Evolutionary conservation across 129 eudicot genomes (phyloP), one percentile per base, ranked within the genome.

Genomic region (Solidago caesia): DNA sequence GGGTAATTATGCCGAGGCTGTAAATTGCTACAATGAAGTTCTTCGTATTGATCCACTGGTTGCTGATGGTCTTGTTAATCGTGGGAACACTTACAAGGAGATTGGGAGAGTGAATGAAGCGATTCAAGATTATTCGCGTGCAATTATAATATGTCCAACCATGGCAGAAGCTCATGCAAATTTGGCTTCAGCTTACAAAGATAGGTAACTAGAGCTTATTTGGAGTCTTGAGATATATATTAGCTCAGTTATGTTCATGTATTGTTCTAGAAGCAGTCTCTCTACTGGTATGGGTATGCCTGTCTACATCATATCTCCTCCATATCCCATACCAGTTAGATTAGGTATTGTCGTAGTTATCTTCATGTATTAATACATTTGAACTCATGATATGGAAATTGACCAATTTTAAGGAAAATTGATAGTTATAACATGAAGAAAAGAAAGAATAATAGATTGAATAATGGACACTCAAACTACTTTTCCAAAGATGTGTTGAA

Each of bases 131-230:
- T 94, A 94, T 67, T 45, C 81, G 66, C 89, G 81, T 78, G 99
- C 97, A 67, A 91, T 94, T 74, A 78, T 82, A 8, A 84, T 88
- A 25, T 85, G 91, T 5, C 99, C 99, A 48, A 68, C 78, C 59
- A 88, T 94, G 96, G 97, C 99, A 21, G 99, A 94, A 84, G 97
- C 99, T 79, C 99, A 94, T 88, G 97, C 96, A 26, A 90, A 90
- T 80, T 77, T 91, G 75, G 97, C 99, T 75, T 94, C 97, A 61
- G 99, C 97, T 73, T 94, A 90, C 60, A 94, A 87, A 77, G 97
- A 90, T 81, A 94, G 97, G 99, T 91, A 82, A 12, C 4, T 57
- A 21, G 0, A 21, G 33, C 77, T 4, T 42, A 77, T 56, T 21
- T 57, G 9, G 6, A 55, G 45, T 29, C 26, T 26, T 46, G 26